Evolutionary conservation across 2,329 filamentous ascomycete species (phyloP).

Genomic region (Penicillium hesseltinei): DNA sequence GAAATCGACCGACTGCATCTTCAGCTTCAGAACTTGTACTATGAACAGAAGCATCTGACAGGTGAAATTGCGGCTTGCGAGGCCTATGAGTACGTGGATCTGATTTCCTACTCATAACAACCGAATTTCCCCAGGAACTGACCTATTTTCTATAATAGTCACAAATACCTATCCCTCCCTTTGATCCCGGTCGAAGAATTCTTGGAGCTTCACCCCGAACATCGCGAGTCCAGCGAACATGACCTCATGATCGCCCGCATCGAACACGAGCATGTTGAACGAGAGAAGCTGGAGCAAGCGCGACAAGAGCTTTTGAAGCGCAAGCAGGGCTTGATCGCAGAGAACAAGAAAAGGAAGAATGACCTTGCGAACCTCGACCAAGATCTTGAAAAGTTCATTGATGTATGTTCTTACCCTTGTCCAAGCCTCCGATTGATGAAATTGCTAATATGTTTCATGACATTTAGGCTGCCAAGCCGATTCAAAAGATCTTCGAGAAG

Average conservation of each 20-base stretch:
- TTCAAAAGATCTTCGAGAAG: conserved; percentile 82
- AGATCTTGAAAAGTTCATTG: conserved; percentile 90
- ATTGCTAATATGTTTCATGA: conserved; percentile 11
- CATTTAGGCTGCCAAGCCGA: conserved; percentile 75
- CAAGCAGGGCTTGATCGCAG: conserved; percentile 66
- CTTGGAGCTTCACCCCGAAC: conserved; percentile 70
- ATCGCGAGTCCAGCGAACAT: conserved; percentile 69
- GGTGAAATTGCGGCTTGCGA: conserved; percentile 90
- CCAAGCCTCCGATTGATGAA: not conserved
- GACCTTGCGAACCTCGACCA: conserved; percentile 87
- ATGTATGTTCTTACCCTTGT: conserved; percentile 54
- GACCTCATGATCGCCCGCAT: conserved; percentile 86
- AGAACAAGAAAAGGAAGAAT: conserved; percentile 91
- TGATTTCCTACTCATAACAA: not conserved
- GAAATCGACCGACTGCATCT: conserved; percentile 90
- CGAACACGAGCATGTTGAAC: conserved; percentile 81
- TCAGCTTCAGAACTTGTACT: conserved; percentile 92
- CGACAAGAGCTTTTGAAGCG: conserved; percentile 72
- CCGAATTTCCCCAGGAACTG: conserved; percentile 6
- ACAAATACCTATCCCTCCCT: conserved; percentile 83
- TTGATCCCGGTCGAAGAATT: conserved; percentile 83
- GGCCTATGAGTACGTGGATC: conserved; percentile 73
- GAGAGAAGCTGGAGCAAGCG: conserved; percentile 80
- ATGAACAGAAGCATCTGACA: conserved; percentile 87
- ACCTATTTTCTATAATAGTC: conserved; percentile 36